Evolutionary conservation across 2,329 filamentous ascomycete genomes (phyloP), one percentile per base, ranked within the genome.

Genomic region (Penicillium sp.): DNA sequence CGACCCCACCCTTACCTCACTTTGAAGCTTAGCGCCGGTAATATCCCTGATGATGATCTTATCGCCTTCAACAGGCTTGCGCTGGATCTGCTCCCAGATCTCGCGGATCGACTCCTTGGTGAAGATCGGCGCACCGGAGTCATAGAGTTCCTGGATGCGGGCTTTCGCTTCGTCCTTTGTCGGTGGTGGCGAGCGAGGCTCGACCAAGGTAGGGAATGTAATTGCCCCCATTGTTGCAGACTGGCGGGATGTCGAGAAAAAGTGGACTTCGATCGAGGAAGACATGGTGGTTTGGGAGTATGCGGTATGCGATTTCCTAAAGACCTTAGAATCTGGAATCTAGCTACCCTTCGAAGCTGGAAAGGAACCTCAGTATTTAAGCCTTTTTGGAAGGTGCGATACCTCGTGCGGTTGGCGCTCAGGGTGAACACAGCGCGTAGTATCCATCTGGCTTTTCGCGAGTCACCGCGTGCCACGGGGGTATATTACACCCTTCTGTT

Each of bases 101-200:
- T 41, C 34, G 13, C 46, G 46, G 16, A 58, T 44, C 11, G 25
- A 27, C 3, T 49, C 34, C 30, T 56, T 58, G 28, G 47, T 56
- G 34, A 66, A 66, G 28, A 65, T 56, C 5, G 54, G 55, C 8
- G 53, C 55, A 6, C 60, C 59, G 0, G 49, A 41, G 1, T 50
- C 38, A 38, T 63, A 65, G 7, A 61, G 43, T 4, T 49, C 38
- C 12, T 50, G 30, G 25, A 64, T 53, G 18, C 55, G 59, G 3
- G 46, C 52, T 4, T 61, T 22, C 8, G 54, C 55, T 5, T 51
- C 45, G 2, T 57, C 46, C 10, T 49, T 54, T 13, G 52, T 52
- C 19, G 47, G 45, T 35, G 31, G 28, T 35, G 31, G 28, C 33
- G 53, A 19, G 3, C 37, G 47, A 27, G 38, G 38, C 2, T 44